These are phyloP conservation scores for Pholiota microspora DNA, from an alignment of 768 basidiomycete species.

Conservation along the genomic window DNA sequence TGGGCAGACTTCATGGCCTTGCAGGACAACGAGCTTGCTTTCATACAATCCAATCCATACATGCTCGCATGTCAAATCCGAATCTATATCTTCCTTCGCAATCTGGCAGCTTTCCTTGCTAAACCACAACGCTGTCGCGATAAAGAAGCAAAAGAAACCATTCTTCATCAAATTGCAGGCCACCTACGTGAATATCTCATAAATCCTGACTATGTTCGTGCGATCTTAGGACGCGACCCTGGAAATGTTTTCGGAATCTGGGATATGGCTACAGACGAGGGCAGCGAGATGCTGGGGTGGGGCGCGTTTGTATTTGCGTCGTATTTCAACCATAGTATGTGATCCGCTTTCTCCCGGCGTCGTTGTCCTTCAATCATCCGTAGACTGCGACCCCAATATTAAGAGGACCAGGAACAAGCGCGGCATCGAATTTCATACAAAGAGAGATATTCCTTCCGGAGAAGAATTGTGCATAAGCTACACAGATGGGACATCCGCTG, in stretches of 20 bases:
- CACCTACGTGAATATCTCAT: constrained; percentile 29
- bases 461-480: constrained; percentile 64
- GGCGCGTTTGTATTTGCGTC: constrained; percentile 58
- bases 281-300: constrained; percentile 66
- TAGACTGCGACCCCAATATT: constrained; percentile 55
- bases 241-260: constrained; percentile 72
- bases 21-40: constrained; percentile 55
- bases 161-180: constrained; percentile 7
- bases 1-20: constrained; percentile 55
- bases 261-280: constrained; percentile 48
- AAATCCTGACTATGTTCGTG: constrained; percentile 45
- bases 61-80: constrained; percentile 51
- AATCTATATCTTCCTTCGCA: constrained; percentile 51
- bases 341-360: background rate
- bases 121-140: background rate
- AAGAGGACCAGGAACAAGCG: constrained; percentile 39
- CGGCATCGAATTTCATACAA: constrained; percentile 46
- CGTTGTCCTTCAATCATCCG: background rate
- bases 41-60: constrained; percentile 44
- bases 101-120: constrained; percentile 18
- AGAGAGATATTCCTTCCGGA: constrained; percentile 38
- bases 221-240: constrained; percentile 53
- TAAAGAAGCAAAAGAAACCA: background rate
- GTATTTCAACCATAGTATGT: constrained; percentile 68
- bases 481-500: constrained; percentile 27